Base-by-base conservation (phyloP, 2,329 filamentous ascomycete species). In the Didymosphaeria variabile region DNA sequence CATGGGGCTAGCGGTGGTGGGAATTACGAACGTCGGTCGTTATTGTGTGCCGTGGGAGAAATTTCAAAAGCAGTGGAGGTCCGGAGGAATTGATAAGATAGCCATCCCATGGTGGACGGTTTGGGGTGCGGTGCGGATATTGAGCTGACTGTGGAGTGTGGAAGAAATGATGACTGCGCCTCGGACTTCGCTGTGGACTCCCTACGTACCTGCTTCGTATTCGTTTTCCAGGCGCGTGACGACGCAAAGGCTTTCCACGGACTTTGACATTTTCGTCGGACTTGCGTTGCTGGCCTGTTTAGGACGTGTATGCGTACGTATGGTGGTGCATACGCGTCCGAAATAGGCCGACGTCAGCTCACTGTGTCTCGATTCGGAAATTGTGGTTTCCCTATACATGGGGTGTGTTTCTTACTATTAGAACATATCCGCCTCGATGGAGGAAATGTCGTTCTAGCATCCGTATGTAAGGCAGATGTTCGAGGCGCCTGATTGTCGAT, bases 331-430 rank as follows among this genome's bases (percentile, higher is more conserved):
- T 19, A 6, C 38, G 7, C 38, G 7, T 40, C 38, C 38, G 17
- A 40, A 40, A n/a, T 5, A 40, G 17, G 17, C 4, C 15, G 6
- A 15, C 38, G n/a, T 29, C 26, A 29, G 26, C 26, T 29, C 26
- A 6, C 26, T 8, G 17, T 53, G 34, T 53, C 51, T 53, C 36
- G 15, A 42, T 42, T 7, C 38, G 38, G 38, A 55, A 32, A 55
- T 55, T 42, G 12, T 7, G 21, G 5, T 42, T 3, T 40, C 4
- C 19, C 15, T 13, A 29, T 13, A 19, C 36, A n/a, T 15, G 21
- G 4, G 26, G 26, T 6, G 26, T 29, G 26, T 29, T 29, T 29
- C 26, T 29, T 29, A 4, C 26, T 29, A n/a, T n/a, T 42, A 44
- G 36, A 29, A 31, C 38, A 55, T 8, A 9, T 21, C 8, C 26